phyloP scores from a whole-genome alignment of 2,329 filamentous ascomycete species.

The Diaporthe nobilis region DNA sequence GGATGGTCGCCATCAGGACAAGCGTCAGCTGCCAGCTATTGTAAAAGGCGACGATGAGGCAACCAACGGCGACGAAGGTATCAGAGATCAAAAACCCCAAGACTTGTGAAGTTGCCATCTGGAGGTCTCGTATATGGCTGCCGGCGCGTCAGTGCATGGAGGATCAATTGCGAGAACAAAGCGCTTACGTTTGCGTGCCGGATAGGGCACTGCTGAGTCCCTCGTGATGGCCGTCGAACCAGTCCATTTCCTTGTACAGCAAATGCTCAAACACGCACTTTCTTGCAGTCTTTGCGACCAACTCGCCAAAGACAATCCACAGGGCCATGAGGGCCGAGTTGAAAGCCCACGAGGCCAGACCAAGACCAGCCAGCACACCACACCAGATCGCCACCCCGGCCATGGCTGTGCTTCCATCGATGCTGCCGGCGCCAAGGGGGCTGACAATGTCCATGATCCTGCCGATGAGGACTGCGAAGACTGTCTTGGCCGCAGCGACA shows the following conservation, averaged over 20 bases:
- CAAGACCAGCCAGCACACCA: constrained; percentile 74
- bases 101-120: constrained; percentile 83
- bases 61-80: constrained; percentile 73
- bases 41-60: constrained; percentile 80
- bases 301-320: constrained; percentile 86
- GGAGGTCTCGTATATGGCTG: constrained; percentile 87
- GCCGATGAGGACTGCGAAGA: constrained; percentile 79
- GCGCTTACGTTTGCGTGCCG: constrained; percentile 78
- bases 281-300: constrained; percentile 79
- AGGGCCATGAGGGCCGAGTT: constrained; percentile 76
- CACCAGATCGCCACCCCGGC: constrained; percentile 71
- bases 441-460: constrained; percentile 81
- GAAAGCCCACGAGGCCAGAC: constrained; percentile 75
- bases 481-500: constrained; percentile 74
- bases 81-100: constrained; percentile 79
- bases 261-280: constrained; percentile 76
- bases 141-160: background rate
- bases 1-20: constrained; percentile 80
- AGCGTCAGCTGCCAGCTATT: constrained; percentile 89
- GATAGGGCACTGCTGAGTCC: constrained; percentile 81
- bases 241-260: constrained; percentile 80
- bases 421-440: constrained; percentile 70
- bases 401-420: constrained; percentile 66
- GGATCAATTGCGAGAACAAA: background rate
- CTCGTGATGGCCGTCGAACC: constrained; percentile 83